Conservation (phyloP, 2,329 filamentous ascomycete genomes). For the Botrytis tulipae region DNA sequence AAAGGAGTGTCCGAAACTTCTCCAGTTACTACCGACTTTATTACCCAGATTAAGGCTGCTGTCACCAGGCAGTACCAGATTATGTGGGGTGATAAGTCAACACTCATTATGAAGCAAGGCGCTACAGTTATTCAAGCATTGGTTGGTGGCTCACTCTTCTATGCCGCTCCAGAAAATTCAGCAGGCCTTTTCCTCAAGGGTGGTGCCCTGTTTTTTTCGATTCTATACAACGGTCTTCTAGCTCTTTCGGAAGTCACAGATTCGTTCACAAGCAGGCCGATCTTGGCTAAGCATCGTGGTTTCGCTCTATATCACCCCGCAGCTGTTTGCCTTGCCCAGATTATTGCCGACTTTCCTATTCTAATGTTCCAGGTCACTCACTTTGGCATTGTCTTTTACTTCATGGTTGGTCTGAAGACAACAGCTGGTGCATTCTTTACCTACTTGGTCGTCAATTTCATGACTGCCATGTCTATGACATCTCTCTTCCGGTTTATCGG, state of each 20-base stretch:
- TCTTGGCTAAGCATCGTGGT: not conserved
- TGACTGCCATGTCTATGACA: slow-evolving; percentile 43
- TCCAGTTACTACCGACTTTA: slow-evolving; percentile 45
- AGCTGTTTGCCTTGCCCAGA: not conserved
- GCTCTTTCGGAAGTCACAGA: not conserved
- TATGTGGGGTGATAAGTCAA: slow-evolving; percentile 61
- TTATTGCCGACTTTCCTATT: slow-evolving; percentile 48
- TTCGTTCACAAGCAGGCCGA: not conserved
- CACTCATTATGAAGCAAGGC: slow-evolving; percentile 61
- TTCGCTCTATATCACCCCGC: not conserved
- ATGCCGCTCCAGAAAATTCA: slow-evolving; percentile 57
- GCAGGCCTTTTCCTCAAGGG: slow-evolving; percentile 46
- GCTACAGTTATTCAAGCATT: slow-evolving; percentile 58
- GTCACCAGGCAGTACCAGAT: slow-evolving; percentile 63
- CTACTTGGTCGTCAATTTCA: not conserved
- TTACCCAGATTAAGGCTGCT: slow-evolving; percentile 55
- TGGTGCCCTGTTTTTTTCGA: not conserved
- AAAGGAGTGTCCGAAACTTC: slow-evolving; percentile 53
- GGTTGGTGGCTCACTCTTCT: slow-evolving; percentile 66
- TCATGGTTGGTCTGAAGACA: slow-evolving; percentile 58
- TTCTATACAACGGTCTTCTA: not conserved
- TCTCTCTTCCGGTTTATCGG: slow-evolving; percentile 54
- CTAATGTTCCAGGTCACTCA: slow-evolving; percentile 55
- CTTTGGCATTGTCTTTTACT: slow-evolving; percentile 61
- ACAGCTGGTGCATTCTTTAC: slow-evolving; percentile 41